These are phyloP conservation scores for Sanghuangporus sanghuang DNA, from an alignment of 1,284 basidiomycete genomes.

Conservation along the genomic window DNA sequence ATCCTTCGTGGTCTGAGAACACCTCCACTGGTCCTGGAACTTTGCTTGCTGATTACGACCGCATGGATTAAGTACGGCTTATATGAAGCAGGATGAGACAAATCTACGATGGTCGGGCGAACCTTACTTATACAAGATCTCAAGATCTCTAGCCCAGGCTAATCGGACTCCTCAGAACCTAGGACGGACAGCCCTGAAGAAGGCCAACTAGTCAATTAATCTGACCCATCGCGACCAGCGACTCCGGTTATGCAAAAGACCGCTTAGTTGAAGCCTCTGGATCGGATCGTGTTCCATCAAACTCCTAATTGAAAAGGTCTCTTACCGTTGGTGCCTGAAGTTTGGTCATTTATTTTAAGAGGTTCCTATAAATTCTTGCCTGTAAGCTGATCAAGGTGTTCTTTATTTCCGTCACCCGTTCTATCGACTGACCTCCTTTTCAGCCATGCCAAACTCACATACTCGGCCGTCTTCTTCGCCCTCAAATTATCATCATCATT, in stretches of 20 bases:
- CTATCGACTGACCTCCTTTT: not conserved
- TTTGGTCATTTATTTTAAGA: not conserved
- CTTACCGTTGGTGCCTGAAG: slow-evolving; percentile 6
- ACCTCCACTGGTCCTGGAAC: not conserved
- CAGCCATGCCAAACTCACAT: not conserved
- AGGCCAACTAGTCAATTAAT: not conserved
- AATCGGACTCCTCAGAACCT: not conserved
- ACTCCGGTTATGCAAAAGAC: not conserved
- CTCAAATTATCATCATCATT: not conserved
- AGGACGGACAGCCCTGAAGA: not conserved
- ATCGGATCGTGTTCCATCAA: not conserved
- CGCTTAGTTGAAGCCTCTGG: not conserved
- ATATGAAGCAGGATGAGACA: not conserved
- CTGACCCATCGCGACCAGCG: not conserved
- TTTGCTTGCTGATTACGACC: not conserved
- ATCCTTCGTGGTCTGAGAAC: not conserved
- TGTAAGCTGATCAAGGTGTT: not conserved
- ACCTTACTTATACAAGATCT: not conserved
- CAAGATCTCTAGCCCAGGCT: not conserved
- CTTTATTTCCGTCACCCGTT: not conserved
- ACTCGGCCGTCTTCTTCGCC: not conserved
- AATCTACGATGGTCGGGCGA: not conserved
- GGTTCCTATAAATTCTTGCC: not conserved
- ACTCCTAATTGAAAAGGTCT: slow-evolving; percentile 5
- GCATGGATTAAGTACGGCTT: not conserved